These are phyloP conservation scores for Colletotrichum theobromicola DNA, from an alignment of 2,329 filamentous ascomycete genomes.

Conservation along the genomic window DNA sequence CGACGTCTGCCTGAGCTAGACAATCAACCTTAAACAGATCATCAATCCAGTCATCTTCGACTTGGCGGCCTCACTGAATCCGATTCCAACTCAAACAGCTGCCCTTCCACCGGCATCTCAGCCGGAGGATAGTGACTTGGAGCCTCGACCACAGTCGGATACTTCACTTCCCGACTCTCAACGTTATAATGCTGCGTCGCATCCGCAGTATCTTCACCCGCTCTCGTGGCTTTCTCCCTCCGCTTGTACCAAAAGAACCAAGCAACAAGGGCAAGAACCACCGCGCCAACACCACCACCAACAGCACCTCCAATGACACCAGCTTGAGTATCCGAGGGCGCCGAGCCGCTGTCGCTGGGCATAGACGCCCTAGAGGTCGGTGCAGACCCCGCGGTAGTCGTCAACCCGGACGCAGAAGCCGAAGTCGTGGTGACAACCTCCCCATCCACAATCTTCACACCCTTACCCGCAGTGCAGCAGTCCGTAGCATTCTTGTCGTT, in stretches of 20 bases:
- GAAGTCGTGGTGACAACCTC: background rate
- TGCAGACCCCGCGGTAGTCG: background rate
- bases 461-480: background rate
- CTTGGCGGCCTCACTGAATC: background rate
- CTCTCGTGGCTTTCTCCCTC: background rate
- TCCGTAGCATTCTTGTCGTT: background rate
- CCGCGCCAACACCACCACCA: background rate
- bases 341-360: no score
- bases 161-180: background rate
- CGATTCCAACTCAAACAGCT: background rate
- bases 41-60: background rate
- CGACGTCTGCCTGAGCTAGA: no score
- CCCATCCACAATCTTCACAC: background rate
- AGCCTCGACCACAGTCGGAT: background rate
- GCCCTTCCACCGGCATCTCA: background rate
- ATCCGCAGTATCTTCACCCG: background rate
- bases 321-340: background rate
- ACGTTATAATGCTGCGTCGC: background rate
- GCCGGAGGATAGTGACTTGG: background rate
- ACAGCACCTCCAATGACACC: background rate
- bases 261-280: background rate
- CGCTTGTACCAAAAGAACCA: background rate
- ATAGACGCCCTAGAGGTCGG: rapidly evolving
- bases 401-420: background rate
- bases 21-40: background rate